A percentile compares a stretch with the other conserved stretches of the same genome.
phyloP scores from a whole-genome alignment of 139 green algal species.

The Nannochloris sp. region DNA sequence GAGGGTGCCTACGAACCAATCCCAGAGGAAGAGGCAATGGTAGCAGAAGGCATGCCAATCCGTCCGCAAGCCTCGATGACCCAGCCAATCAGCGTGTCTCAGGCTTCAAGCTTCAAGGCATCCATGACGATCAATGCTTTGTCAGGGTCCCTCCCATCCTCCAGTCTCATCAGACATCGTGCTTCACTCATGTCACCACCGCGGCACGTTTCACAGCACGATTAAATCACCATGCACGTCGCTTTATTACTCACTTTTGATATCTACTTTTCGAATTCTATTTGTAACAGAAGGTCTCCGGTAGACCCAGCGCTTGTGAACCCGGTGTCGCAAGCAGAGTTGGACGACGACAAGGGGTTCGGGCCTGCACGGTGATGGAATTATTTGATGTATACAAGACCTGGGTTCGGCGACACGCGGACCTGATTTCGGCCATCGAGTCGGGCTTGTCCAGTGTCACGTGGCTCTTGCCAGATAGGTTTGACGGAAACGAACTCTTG shows the following conservation, averaged over 20 bases:
- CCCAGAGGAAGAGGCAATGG: not conserved
- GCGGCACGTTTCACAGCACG: too few relatives aligned
- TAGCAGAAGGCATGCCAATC: not conserved
- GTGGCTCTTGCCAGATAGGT: conserved; percentile 45
- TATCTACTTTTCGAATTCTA: too few relatives aligned
- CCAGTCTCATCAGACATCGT: not conserved
- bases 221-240: too few relatives aligned
- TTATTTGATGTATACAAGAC: conserved; percentile 3
- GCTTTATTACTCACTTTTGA: too few relatives aligned
- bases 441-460: conserved; percentile 32
- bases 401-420: conserved; percentile 7
- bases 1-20: not conserved
- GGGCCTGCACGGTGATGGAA: not conserved
- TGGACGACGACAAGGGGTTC: not conserved
- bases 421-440: conserved; percentile 4
- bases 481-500: conserved; percentile 30
- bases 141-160: not conserved
- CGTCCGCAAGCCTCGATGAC: not conserved
- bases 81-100: not conserved
- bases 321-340: too few relatives aligned
- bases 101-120: conserved; percentile 14
- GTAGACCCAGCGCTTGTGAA: too few relatives aligned
- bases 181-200: too few relatives aligned
- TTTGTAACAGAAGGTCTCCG: too few relatives aligned
- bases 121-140: conserved; percentile 23